Conservation (phyloP, 108 stramenopile genomes). For the Skeletonema costatum region DNA sequence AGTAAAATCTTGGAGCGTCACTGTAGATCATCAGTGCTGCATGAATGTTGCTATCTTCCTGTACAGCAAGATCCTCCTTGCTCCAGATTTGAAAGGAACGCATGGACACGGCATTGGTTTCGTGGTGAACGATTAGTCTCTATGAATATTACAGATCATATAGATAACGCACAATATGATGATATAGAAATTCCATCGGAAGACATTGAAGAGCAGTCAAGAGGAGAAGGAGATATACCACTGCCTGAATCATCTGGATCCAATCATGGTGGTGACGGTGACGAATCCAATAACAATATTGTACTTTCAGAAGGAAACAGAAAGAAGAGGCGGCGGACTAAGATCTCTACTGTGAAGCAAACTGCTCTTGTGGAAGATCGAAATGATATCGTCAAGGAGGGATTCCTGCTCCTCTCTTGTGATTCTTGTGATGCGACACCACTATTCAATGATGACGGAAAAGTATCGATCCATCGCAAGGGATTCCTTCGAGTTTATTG, state of each 20-base stretch:
- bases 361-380: background rate
- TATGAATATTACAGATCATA: slow-evolving; percentile 31
- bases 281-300: slow-evolving; percentile 15
- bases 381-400: slow-evolving; percentile 11
- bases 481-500: slow-evolving; percentile 3
- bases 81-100: slow-evolving; percentile 31
- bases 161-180: slow-evolving; percentile 4
- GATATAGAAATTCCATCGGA: background rate
- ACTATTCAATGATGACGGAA: background rate
- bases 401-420: slow-evolving; percentile 14
- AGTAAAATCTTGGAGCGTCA: background rate
- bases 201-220: background rate
- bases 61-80: slow-evolving; percentile 30
- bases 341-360: background rate
- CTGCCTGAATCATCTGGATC: background rate
- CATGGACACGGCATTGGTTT: slow-evolving; percentile 37
- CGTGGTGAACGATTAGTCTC: slow-evolving; percentile 34
- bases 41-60: slow-evolving; percentile 35
- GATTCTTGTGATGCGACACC: background rate
- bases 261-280: background rate
- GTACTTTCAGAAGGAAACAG: slow-evolving; percentile 11
- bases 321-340: slow-evolving; percentile 17
- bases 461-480: background rate
- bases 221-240: background rate
- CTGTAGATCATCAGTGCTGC: slow-evolving; percentile 12